Base-by-base conservation (phyloP, 164 flowering plant species). In the Sedum album region DNA sequence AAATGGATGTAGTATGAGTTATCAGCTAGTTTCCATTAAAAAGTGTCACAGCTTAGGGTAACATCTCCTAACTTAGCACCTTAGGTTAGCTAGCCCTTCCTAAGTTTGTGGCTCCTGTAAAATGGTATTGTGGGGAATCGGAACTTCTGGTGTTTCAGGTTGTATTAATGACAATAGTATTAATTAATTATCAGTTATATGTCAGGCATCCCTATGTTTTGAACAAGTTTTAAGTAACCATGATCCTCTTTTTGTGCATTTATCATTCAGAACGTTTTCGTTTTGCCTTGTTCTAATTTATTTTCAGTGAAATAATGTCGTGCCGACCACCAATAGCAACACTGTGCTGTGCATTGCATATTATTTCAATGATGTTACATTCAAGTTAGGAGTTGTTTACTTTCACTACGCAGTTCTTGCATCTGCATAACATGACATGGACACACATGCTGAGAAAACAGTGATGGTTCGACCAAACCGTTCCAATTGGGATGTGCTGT, bases 21-120 rank as follows among this genome's bases (percentile, higher is more conserved):
- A 57, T 23, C 62, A 28, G 33, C 62, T 28, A 28, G 62, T 28
- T 57, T 28, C 62, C 62, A 57, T 57, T 25, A 2, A 57, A 13
- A 33, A 57, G 15, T 26, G 33, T 57, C 33, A 57, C 62, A 57
- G 18, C 62, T 14, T 57, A 57, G 33, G 62, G 62, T 57, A 57
- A 57, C 62, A 57, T 26, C 62, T 57, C 62, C 62, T 57, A 57
- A 57, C 62, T 28, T 57, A 57, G 62, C 33, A 57, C 28, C 62
- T 57, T 11, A 57, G 62, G 62, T 30, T 57, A 57, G 62, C 62
- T 26, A 57, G 62, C 33, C 31, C 20, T 26, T 30, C 62, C 26
- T 57, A 57, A 26, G 62, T 57, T 57, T 28, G 33, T 57, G 33
- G 33, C 62, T 57, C 33, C 18, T 57, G 62, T 57, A 57, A 26